Percentiles rank a stretch among this genome's conserved stretches.
Evolutionary conservation across 495 filamentous ascomycete genomes (phyloP).

Genomic region (Ascodesmis nigricans): DNA sequence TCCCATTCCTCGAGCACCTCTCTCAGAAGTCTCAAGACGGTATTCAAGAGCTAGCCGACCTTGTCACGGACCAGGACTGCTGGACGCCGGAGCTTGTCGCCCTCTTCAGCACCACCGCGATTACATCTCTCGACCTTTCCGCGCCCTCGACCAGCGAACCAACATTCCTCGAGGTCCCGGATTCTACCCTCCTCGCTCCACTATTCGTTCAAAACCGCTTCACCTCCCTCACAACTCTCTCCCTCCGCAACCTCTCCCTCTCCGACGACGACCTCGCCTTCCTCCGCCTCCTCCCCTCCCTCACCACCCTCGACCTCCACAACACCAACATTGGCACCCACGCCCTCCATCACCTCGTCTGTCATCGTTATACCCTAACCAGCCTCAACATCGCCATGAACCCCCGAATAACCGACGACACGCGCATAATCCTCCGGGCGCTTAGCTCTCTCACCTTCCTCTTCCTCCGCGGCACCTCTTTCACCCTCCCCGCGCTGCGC

Average conservation of each 20-base stretch:
- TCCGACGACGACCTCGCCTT: conserved; percentile 14
- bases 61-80: conserved; percentile 11
- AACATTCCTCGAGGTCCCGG: conserved; percentile 6
- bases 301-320: conserved; percentile 14
- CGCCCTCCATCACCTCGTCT: conserved; percentile 18
- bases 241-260: conserved; percentile 12
- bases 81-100: conserved; percentile 15
- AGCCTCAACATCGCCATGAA: conserved; percentile 20
- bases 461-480: conserved; percentile 21
- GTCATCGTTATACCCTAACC: conserved; percentile 14
- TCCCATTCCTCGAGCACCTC: conserved; percentile 8
- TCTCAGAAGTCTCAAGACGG: conserved; percentile 8
- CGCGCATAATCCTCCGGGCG: conserved; percentile 17
- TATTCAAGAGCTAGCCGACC: conserved; percentile 13
- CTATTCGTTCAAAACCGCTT: conserved; percentile 16
- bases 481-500: conserved; percentile 22
- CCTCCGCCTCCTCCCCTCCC: conserved; percentile 16
- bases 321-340: conserved; percentile 13
- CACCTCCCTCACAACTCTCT: conserved; percentile 10
- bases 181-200: conserved; percentile 7
- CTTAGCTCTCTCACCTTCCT: conserved; percentile 14
- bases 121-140: conserved; percentile 16
- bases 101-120: conserved; percentile 10
- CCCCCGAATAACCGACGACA: conserved; percentile 18
- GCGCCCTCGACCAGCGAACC: conserved; percentile 6